Percentiles rank a stretch among this genome's conserved stretches.
These are phyloP conservation scores for Austroboletus rostrupii DNA, from an alignment of 1,284 basidiomycete genomes.

Conservation along the genomic window DNA sequence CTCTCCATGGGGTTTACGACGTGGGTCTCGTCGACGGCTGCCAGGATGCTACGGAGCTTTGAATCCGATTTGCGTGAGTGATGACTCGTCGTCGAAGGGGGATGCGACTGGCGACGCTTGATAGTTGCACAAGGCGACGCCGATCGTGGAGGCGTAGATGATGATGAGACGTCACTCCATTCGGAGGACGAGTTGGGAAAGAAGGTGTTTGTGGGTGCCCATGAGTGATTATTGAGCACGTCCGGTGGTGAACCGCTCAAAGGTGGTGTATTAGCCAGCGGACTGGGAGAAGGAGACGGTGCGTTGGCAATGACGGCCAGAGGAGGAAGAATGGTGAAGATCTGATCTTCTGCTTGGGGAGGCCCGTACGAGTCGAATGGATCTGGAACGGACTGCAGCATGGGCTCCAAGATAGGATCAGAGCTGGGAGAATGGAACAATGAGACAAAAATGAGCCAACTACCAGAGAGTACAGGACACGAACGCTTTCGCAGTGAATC, in stretches of 20 bases:
- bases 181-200: slow-evolving; percentile 45
- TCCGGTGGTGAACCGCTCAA: slow-evolving; percentile 36
- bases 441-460: slow-evolving; percentile 7
- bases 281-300: slow-evolving; percentile 49
- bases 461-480: slow-evolving; percentile 27
- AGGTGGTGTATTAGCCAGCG: slow-evolving; percentile 43
- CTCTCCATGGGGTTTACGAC: slow-evolving; percentile 13
- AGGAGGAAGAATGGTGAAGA: slow-evolving; percentile 88
- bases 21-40: slow-evolving; percentile 58
- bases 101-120: slow-evolving; percentile 48
- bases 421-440: slow-evolving; percentile 46
- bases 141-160: slow-evolving; percentile 36
- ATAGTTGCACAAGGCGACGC: slow-evolving; percentile 42
- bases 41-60: slow-evolving; percentile 61
- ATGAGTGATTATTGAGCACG: slow-evolving; percentile 29
- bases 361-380: slow-evolving; percentile 92
- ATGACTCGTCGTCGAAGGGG: slow-evolving; percentile 35
- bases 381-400: slow-evolving; percentile 87
- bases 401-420: slow-evolving; percentile 87
- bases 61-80: slow-evolving; percentile 56
- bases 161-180: slow-evolving; percentile 48
- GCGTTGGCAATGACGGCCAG: slow-evolving; percentile 67
- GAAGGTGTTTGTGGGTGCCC: slow-evolving; percentile 38
- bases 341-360: slow-evolving; percentile 82
- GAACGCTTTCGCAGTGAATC: slow-evolving; percentile 85